Conservation (phyloP, 441 rosid species). For the Lepidium campestre region DNA sequence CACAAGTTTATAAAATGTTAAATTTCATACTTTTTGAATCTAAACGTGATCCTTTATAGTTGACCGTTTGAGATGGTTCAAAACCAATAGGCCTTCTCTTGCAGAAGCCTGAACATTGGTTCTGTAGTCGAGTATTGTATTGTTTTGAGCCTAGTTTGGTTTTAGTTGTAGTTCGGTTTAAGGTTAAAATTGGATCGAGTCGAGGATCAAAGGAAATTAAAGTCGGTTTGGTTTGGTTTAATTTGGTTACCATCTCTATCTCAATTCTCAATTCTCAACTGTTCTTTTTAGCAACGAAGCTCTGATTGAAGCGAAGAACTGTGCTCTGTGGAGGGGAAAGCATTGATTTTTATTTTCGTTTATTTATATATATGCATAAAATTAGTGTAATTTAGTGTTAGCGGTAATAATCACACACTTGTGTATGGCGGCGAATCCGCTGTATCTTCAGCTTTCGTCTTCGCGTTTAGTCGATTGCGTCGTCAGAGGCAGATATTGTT, state of each 20-base stretch:
- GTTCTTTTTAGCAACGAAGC: background rate
- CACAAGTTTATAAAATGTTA: too few species aligned
- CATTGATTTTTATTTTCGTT: background rate
- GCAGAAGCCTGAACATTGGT: too few species aligned
- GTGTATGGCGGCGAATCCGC: constrained; percentile 27
- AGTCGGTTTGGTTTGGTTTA: background rate
- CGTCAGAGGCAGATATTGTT: background rate
- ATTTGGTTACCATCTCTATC: background rate
- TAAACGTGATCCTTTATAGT: too few species aligned
- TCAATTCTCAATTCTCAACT: too few species aligned
- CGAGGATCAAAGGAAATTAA: too few species aligned
- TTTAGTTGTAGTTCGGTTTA: too few species aligned
- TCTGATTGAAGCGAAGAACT: background rate
- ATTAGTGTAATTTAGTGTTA: background rate
- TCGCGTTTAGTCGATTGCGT: background rate
- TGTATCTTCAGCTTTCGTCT: constrained; percentile 18
- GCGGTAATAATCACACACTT: background rate
- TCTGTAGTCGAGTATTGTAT: too few species aligned
- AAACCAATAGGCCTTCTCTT: too few species aligned
- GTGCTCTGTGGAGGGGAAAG: background rate
- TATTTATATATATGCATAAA: background rate
- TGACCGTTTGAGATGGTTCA: too few species aligned
- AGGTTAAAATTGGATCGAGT: too few species aligned
- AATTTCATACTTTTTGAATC: too few species aligned
- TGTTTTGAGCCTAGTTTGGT: too few species aligned